phyloP scores from a whole-genome alignment of 2,329 filamentous ascomycete genomes.

The Hypoxylon sp. region DNA sequence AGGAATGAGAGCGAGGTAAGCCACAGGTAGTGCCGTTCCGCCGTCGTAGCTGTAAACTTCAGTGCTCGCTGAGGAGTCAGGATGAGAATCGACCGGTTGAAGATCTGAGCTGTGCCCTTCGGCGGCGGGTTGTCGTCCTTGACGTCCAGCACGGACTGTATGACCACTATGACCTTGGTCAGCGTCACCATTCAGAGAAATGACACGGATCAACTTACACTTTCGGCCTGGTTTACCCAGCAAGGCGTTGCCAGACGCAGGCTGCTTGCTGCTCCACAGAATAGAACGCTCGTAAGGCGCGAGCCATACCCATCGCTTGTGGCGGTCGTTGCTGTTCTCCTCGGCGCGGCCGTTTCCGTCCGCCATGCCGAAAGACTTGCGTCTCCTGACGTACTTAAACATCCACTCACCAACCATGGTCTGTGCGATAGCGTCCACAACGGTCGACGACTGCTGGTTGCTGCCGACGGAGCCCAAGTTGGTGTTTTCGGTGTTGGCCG shows the following conservation, averaged over 20 bases:
- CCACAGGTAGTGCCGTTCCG: constrained; percentile 94
- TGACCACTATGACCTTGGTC: constrained; percentile 70
- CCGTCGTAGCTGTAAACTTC: constrained; percentile 87
- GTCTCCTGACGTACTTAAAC: constrained; percentile 87
- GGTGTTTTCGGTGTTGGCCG: constrained; percentile 56
- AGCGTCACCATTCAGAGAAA: constrained; percentile 39
- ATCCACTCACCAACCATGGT: constrained; percentile 99
- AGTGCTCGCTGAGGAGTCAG: constrained; percentile 90
- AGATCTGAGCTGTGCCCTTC: constrained; percentile 71
- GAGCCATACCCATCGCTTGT: constrained; percentile 98
- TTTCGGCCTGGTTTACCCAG: constrained; percentile 96
- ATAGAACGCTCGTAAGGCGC: constrained; percentile 95
- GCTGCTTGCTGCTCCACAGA: constrained; percentile 98
- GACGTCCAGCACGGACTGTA: constrained; percentile 96
- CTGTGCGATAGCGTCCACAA: constrained; percentile 96
- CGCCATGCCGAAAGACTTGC: constrained; percentile 87
- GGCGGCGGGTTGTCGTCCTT: constrained; percentile 91
- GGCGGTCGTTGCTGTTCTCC: constrained; percentile 77
- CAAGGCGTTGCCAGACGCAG: constrained; percentile 83
- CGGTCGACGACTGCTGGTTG: constrained; percentile 73
- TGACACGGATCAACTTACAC: constrained; percentile 66
- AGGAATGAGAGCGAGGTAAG: constrained; percentile 93
- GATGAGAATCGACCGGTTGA: constrained; percentile 94
- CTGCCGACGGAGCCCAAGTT: constrained; percentile 62
- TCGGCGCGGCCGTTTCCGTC: constrained; percentile 72